These are phyloP conservation scores for Aureobasidium sp. DNA, from an alignment of 2,329 filamentous ascomycete genomes.

Conservation along the genomic window DNA sequence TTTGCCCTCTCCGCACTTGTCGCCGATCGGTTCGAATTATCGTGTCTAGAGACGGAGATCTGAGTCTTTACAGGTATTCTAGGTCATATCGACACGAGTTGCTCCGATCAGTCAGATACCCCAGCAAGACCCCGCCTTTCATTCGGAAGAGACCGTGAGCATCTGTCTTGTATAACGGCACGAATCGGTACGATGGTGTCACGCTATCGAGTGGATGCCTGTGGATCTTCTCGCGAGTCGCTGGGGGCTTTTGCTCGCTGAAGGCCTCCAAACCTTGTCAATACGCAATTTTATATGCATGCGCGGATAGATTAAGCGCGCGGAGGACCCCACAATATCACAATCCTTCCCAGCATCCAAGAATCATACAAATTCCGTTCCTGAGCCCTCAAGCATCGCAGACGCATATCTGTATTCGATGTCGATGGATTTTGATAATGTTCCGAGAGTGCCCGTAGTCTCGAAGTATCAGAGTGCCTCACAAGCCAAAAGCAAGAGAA, in stretches of 20 bases:
- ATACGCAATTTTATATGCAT: no score
- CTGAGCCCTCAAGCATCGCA: background rate
- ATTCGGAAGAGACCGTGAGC: background rate
- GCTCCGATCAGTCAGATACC: background rate
- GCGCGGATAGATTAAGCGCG: background rate
- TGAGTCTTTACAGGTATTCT: background rate
- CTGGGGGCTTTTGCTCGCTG: background rate
- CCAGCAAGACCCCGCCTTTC: background rate
- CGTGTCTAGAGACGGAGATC: background rate
- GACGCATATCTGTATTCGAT: background rate
- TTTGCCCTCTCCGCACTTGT: background rate
- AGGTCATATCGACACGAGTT: background rate
- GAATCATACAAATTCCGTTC: background rate
- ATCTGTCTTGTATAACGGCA: background rate
- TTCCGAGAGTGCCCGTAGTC: background rate
- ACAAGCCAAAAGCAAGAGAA: slow-evolving; percentile 4
- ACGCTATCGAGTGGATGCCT: background rate
- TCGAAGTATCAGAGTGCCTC: background rate
- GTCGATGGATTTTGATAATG: background rate
- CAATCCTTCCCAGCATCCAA: background rate
- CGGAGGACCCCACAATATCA: background rate
- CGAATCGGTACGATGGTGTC: background rate
- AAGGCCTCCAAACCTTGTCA: no score
- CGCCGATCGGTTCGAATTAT: no score
- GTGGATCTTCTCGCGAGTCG: background rate